phyloP scores from a whole-genome alignment of 1,139 yeast species.

The Yamadazyma buinensis region DNA sequence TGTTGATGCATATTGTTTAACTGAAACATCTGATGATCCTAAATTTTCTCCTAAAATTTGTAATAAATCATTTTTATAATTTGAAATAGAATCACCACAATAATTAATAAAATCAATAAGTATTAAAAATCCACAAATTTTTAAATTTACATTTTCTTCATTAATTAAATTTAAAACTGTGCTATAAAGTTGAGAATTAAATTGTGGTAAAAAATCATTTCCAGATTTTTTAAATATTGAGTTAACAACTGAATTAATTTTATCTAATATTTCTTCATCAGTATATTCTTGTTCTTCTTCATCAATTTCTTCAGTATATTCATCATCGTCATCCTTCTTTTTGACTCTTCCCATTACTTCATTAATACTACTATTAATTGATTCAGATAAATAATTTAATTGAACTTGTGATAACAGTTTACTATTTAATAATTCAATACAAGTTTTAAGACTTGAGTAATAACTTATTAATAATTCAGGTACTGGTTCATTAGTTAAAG shows the following conservation, averaged over 20 bases:
- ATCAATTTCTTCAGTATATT: slow-evolving; percentile 66
- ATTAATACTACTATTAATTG: slow-evolving; percentile 57
- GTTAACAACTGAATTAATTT: slow-evolving; percentile 74
- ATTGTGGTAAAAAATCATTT: slow-evolving; percentile 58
- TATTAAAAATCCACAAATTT: slow-evolving; percentile 76
- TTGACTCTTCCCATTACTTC: slow-evolving; percentile 73
- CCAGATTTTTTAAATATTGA: slow-evolving; percentile 66
- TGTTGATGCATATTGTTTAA: slow-evolving; percentile 86
- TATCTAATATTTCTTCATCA: slow-evolving; percentile 85
- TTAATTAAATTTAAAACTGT: slow-evolving; percentile 52
- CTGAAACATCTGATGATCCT: slow-evolving; percentile 62
- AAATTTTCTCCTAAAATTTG: slow-evolving; percentile 63
- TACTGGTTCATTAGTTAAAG: slow-evolving; percentile 74
- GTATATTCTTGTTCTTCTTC: slow-evolving; percentile 85
- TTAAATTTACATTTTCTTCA: slow-evolving; percentile 65
- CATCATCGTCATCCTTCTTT: slow-evolving; percentile 60
- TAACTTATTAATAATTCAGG: slow-evolving; percentile 79
- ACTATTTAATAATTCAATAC: slow-evolving; percentile 65
- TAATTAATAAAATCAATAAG: slow-evolving; percentile 78
- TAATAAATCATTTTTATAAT: slow-evolving; percentile 59
- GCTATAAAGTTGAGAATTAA: slow-evolving; percentile 52
- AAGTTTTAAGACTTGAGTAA: slow-evolving; percentile 67
- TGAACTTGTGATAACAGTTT: slow-evolving; percentile 56
- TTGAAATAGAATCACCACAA: slow-evolving; percentile 65
- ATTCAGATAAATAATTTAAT: slow-evolving; percentile 53